Base-by-base conservation (phyloP, 176 grass and related monocot species). In the Carex cristatella region DNA sequence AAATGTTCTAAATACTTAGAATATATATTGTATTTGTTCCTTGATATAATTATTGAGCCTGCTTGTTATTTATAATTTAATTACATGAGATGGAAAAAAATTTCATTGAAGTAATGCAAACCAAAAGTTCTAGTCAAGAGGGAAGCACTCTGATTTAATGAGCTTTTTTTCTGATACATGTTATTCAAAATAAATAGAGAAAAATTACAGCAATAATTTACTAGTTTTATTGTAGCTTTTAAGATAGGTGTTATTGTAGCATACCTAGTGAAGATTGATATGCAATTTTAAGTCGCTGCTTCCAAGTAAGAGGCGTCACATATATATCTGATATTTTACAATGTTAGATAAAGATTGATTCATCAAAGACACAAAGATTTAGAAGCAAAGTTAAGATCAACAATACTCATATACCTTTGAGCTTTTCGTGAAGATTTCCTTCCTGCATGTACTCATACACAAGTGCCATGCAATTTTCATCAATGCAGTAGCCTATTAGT, bases 401-500 rank as follows among this genome's bases (percentile, higher is more conserved):
- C 0, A 2, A 11, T 51, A 51, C 4, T 28, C 18, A 13, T 23
- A 3, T 73, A 93, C 89, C 84, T 83, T 31, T 57, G 2, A 93
- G 79, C 23, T 93, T 84, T 12, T 89, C 58, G 28, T 85, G 15
- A 16, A 96, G 53, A 3, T 67, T 90, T 88, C 94, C 89, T 90
- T 87, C 75, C 1, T 82, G 42, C 94, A 91, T 93, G 53, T 93
- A 62, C 7, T 62, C 60, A 1, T 62, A 62, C 0, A 62, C n/a
- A 27, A 62, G n/a, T 8, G 60, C 60, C 87, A 91, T 61, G 11
- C 88, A 82, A 35, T 88, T 23, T 18, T 64, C 49, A 18, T 91
- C 93, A 61, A 90, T 89, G 88, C 93, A 94, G 57, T 89, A 92
- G 12, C 90, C 93, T 79, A 92, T 83, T 82, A 89, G 74, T 15